Percentiles rank a stretch among this genome's conserved stretches.
phyloP scores from a whole-genome alignment of 2,329 filamentous ascomycete species.

The Onygena corvina region DNA sequence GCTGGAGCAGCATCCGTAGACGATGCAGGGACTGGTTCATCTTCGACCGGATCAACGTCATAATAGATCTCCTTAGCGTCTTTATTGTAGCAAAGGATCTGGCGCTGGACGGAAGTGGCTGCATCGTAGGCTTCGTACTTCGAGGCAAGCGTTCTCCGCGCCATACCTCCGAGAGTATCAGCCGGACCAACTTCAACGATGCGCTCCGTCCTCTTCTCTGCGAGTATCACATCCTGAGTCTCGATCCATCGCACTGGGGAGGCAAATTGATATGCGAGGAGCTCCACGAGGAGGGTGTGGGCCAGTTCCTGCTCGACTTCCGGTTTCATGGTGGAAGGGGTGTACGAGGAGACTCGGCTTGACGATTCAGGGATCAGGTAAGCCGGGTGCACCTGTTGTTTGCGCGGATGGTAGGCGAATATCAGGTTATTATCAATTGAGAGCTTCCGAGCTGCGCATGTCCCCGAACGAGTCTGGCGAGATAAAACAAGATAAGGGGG shows the following conservation, averaged over 20 bases:
- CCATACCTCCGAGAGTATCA: slow-evolving; percentile 95
- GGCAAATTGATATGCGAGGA: slow-evolving; percentile 97
- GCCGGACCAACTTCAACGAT: slow-evolving; percentile 96
- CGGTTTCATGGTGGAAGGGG: slow-evolving; percentile 61
- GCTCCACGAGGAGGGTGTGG: slow-evolving; percentile 95
- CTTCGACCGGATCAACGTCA: slow-evolving; percentile 87
- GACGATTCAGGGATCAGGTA: no score
- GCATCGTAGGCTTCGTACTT: slow-evolving; percentile 99
- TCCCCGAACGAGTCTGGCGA: neutral
- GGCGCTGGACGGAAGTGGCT: slow-evolving; percentile 86
- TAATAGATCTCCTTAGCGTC: slow-evolving; percentile 99
- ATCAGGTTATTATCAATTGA: neutral
- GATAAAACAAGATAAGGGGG: neutral
- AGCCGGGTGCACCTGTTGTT: no score
- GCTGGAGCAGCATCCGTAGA: slow-evolving; percentile 32
- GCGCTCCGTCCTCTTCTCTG: slow-evolving; percentile 87
- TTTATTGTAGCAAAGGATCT: slow-evolving; percentile 99
- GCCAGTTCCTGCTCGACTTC: slow-evolving; percentile 99
- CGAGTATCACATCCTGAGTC: slow-evolving; percentile 98
- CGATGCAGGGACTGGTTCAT: slow-evolving; percentile 56
- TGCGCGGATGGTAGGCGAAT: neutral
- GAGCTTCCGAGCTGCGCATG: neutral
- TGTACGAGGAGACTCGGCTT: neutral
- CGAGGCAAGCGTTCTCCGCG: slow-evolving; percentile 83
- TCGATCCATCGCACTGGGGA: slow-evolving; percentile 99